Percentiles rank a stretch among this genome's conserved stretches.
Evolutionary conservation across 1,139 yeast genomes (phyloP).

Genomic region (Meyerozyma carpophila): DNA sequence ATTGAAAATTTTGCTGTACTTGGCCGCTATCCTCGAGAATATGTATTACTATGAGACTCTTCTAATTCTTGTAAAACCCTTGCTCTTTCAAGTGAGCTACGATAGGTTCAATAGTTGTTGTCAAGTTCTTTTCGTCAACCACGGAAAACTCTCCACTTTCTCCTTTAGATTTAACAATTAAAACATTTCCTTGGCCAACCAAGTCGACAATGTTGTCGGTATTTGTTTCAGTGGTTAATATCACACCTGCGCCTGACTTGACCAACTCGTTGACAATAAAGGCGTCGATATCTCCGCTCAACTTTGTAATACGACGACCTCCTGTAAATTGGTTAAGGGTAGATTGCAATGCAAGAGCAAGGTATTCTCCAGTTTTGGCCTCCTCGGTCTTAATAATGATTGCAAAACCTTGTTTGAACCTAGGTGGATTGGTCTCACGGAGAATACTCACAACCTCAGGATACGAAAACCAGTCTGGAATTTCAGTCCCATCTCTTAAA

Average conservation of each 20-base stretch:
- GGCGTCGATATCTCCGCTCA: conserved; percentile 47
- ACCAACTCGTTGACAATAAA: conserved; percentile 77
- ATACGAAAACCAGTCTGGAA: conserved; percentile 96
- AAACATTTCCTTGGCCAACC: conserved; percentile 9
- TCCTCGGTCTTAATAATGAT: conserved; percentile 57
- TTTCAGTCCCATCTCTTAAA: conserved; percentile 78
- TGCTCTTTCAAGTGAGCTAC: background rate
- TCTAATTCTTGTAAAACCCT: background rate
- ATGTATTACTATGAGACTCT: too few species aligned
- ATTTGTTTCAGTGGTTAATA: conserved; percentile 43
- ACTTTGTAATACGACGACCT: conserved; percentile 75
- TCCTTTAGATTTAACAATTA: background rate
- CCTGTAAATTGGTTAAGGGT: conserved; percentile 87
- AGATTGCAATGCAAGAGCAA: conserved; percentile 82
- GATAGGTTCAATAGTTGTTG: background rate
- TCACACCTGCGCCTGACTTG: conserved; percentile 87
- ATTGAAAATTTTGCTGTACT: too few species aligned
- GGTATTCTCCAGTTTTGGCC: conserved; percentile 42
- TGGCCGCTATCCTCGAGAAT: too few species aligned
- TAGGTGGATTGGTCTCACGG: conserved; percentile 92
- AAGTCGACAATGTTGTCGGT: conserved; percentile 23
- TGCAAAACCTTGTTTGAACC: conserved; percentile 84
- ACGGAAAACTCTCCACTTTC: background rate
- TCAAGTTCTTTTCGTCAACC: background rate
- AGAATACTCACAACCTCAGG: conserved; percentile 92